Evolutionary conservation across 108 stramenopile species (phyloP).

Genomic region (Licmophora abbreviata): DNA sequence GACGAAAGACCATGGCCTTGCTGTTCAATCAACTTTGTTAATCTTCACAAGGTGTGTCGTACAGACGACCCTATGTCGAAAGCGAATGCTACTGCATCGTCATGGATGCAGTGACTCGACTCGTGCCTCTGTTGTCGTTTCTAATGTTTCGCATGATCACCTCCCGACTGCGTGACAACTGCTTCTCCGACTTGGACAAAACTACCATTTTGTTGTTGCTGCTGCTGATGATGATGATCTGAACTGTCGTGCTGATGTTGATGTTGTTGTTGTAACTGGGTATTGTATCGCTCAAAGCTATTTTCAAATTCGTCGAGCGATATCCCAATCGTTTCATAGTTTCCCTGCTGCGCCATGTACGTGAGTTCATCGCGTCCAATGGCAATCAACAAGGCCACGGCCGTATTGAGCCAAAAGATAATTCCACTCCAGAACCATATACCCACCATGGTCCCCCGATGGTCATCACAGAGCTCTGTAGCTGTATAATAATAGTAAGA

Average conservation of each 20-base stretch:
- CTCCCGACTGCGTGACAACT: no score
- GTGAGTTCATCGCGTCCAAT: neutral
- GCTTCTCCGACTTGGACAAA: no score
- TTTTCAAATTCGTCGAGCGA: neutral
- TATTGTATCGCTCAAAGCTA: neutral
- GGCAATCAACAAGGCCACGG: neutral
- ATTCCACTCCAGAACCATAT: constrained; percentile 35
- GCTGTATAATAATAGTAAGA: constrained; percentile 11
- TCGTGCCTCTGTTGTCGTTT: no score
- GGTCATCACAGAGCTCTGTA: constrained; percentile 8
- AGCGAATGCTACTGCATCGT: no score
- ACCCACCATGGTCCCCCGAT: constrained; percentile 4
- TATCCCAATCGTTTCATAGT: neutral
- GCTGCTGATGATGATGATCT: neutral
- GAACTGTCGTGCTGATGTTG: neutral
- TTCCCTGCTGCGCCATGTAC: neutral
- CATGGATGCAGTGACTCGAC: no score
- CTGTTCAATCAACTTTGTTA: no score
- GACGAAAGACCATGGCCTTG: no score
- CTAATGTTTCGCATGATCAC: no score
- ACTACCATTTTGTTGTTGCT: no score
- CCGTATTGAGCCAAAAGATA: constrained; percentile 19
- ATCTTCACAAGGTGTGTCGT: no score
- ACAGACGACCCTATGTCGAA: no score
- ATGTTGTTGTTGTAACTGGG: neutral